These are phyloP conservation scores for Linnemannia schmuckeri DNA, from an alignment of 192 early-diverging fungal genomes.

Conservation along the genomic window DNA sequence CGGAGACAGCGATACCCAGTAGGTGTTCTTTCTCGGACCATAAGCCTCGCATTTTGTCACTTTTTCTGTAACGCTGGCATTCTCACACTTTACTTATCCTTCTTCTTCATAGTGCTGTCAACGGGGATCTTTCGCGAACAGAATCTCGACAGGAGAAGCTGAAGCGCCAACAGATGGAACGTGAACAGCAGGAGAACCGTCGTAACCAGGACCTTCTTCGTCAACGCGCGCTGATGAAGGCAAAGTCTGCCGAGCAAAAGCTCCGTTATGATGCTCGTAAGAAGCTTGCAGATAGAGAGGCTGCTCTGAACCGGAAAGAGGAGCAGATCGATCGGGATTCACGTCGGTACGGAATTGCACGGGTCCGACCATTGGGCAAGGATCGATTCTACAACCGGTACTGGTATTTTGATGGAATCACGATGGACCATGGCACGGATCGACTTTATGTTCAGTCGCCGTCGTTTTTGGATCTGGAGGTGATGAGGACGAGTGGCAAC, in stretches of 20 bases:
- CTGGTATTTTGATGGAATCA: conserved; percentile 91
- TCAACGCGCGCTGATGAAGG: conserved; percentile 58
- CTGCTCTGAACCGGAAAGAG: conserved; percentile 60
- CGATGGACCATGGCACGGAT: conserved; percentile 70
- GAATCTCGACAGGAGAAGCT: conserved; percentile 63
- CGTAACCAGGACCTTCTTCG: conserved; percentile 57
- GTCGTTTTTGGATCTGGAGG: conserved; percentile 62
- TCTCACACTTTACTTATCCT: not conserved
- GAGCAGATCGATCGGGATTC: conserved; percentile 82
- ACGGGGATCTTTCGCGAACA: conserved; percentile 30
- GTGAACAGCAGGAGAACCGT: conserved; percentile 62
- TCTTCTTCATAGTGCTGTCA: not conserved
- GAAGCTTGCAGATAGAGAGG: conserved; percentile 69
- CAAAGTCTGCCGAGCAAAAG: conserved; percentile 58
- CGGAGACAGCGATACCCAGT: conserved; percentile 22
- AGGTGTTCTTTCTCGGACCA: not conserved
- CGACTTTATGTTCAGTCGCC: conserved; percentile 73
- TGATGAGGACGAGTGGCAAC: conserved; percentile 58
- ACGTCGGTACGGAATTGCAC: conserved; percentile 71
- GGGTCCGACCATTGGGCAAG: conserved; percentile 79
- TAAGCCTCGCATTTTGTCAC: not conserved
- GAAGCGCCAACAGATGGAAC: conserved; percentile 60
- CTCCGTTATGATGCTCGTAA: conserved; percentile 54
- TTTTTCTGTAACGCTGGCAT: not conserved
- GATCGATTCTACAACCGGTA: conserved; percentile 93